A percentile compares a stretch with the other conserved stretches of the same genome.
Evolutionary conservation across 2,329 filamentous ascomycete species (phyloP).

Genomic region (Fusarium mundagurra): DNA sequence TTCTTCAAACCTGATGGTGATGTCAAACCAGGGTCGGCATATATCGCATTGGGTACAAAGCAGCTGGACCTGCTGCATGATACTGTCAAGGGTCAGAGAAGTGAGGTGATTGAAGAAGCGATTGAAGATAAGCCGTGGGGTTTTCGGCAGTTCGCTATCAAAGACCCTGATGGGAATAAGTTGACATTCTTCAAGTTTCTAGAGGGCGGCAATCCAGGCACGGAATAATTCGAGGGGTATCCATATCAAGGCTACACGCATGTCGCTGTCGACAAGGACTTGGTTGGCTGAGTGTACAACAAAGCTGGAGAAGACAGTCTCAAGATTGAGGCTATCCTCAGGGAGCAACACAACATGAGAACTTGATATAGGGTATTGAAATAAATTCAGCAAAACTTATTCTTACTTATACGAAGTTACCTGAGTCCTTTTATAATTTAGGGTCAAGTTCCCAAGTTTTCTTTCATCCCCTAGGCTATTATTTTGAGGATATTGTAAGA

Average conservation of each 20-base stretch:
- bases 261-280: neutral
- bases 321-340: neutral
- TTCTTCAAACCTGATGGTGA: slow-evolving; percentile 22
- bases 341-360: neutral
- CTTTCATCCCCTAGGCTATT: neutral
- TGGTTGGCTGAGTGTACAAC: neutral
- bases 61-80: slow-evolving; percentile 22
- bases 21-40: slow-evolving; percentile 16
- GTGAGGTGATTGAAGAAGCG: slow-evolving; percentile 12
- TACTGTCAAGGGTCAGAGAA: slow-evolving; percentile 7
- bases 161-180: slow-evolving; percentile 21
- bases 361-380: neutral
- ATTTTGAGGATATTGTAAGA: neutral
- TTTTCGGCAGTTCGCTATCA: slow-evolving; percentile 29
- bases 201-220: slow-evolving; percentile 23
- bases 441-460: neutral
- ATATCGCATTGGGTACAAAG: slow-evolving; percentile 18
- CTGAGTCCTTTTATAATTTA: neutral
- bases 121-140: slow-evolving; percentile 27
- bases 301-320: neutral
- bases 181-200: slow-evolving; percentile 33
- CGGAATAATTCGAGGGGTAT: neutral
- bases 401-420: neutral
- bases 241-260: neutral
- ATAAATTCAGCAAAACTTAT: neutral